Base-by-base conservation (phyloP, 2,329 filamentous ascomycete species). In the Cryoendolithus antarcticus region DNA sequence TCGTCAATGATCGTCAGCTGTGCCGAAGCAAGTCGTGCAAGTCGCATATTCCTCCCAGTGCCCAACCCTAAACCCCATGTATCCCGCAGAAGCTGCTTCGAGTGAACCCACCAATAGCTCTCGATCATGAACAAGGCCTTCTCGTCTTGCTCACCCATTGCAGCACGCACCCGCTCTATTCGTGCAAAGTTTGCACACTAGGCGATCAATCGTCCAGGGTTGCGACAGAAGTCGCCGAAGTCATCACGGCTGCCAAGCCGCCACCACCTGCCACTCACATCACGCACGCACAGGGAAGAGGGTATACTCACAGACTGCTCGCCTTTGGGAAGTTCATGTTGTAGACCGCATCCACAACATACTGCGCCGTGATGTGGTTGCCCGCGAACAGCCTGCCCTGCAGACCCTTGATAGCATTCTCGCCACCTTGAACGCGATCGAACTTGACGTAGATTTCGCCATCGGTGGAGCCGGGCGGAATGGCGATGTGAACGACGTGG, bases 381-480 rank as follows among this genome's bases (percentile, higher is more conserved):
- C 85, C 85, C 58, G 86, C 91, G 64, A 98, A 98, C 64, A 84
- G 94, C 59, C 91, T 81, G 57, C 91, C 91, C 63, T 98, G 96
- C 47, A 98, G 77, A 58, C 91, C 91, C 62, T 93, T 93, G 66
- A 96, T 93, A 54, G 91, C 91, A 60, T 95, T 96, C 65, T 95
- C 86, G 60, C 89, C 89, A 53, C 89, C 89, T 61, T 88, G 78
- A 46, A 96, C 84, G 57, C 86, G 82, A 65, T 94, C 86, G 67
- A 98, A 98, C 64, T 98, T 98, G 62, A 98, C 79, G 64, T 94
- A 98, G 54, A 98, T 89, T 60, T 98, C 91, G 64, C 91, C 91
- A 35, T 86, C 91, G 66, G 93, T 93, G 50, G 83, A 78, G 69
- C 96, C 89, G 64, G 94, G 75, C 53, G 86, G 77, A 37, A 59